These are phyloP conservation scores for Coniferiporia sulphurascens DNA, from an alignment of 1,284 basidiomycete species.

Conservation along the genomic window DNA sequence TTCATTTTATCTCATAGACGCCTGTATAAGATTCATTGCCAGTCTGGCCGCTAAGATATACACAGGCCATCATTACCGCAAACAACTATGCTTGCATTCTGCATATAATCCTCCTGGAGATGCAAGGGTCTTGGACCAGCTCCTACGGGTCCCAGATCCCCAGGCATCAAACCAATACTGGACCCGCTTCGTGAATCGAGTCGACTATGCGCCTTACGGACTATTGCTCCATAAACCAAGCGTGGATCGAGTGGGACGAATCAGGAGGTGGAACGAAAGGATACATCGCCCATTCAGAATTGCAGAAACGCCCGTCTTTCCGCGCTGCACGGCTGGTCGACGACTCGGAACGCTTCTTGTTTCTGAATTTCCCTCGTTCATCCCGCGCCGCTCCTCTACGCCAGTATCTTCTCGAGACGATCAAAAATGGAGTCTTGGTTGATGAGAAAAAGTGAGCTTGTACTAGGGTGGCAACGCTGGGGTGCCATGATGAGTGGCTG, in stretches of 20 bases:
- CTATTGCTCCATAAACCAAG: background rate
- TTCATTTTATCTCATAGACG: no score
- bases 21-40: no score
- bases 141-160: no score
- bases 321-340: conserved; percentile 9
- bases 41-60: no score
- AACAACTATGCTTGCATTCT: no score
- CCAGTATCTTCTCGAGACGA: background rate
- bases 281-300: background rate
- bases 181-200: no score
- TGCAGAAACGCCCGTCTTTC: background rate
- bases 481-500: background rate
- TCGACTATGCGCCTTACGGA: background rate
- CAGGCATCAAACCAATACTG: no score
- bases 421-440: background rate
- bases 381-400: background rate
- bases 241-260: background rate
- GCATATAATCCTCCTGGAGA: no score
- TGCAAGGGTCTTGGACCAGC: no score
- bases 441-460: background rate
- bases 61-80: no score
- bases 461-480: background rate
- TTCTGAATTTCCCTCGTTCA: conserved; percentile 3
- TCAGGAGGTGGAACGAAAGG: background rate
- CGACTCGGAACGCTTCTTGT: conserved; percentile 6